phyloP scores from a whole-genome alignment of 2,329 filamentous ascomycete species.

The Neofusicoccum umdonicola region DNA sequence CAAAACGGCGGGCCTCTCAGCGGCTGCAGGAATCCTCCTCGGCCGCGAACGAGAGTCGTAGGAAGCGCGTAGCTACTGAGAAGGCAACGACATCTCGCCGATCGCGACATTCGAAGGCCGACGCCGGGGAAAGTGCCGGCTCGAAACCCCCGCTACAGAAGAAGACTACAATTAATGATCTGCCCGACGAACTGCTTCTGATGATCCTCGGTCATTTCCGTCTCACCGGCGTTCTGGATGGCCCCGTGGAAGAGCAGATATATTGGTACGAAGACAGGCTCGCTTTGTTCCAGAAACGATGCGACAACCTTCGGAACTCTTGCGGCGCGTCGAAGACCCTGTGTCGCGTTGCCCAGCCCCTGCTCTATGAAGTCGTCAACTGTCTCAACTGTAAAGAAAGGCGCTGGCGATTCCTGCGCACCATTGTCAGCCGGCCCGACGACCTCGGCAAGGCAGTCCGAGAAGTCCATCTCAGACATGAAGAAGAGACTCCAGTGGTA shows the following conservation, averaged over 20 bases:
- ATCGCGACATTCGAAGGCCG: background rate
- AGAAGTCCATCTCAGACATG: constrained; percentile 1
- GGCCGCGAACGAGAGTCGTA: background rate
- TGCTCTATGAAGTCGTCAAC: background rate
- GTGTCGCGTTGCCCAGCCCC: background rate
- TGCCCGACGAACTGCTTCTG: background rate
- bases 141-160: background rate
- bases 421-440: background rate
- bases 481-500: background rate
- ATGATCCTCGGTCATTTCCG: background rate
- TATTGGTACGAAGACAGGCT: background rate
- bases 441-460: background rate
- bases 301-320: background rate
- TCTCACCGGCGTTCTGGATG: background rate
- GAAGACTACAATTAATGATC: background rate
- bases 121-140: no score
- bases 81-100: background rate
- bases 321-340: background rate
- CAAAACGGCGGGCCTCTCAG: background rate
- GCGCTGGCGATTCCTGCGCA: background rate
- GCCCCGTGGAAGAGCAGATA: background rate
- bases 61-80: background rate
- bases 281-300: background rate
- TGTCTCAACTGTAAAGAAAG: background rate
- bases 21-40: background rate